Percentiles rank a stretch among this genome's conserved stretches.
phyloP scores from a whole-genome alignment of 495 filamentous ascomycete species.

The Talaromyces stipitatus region DNA sequence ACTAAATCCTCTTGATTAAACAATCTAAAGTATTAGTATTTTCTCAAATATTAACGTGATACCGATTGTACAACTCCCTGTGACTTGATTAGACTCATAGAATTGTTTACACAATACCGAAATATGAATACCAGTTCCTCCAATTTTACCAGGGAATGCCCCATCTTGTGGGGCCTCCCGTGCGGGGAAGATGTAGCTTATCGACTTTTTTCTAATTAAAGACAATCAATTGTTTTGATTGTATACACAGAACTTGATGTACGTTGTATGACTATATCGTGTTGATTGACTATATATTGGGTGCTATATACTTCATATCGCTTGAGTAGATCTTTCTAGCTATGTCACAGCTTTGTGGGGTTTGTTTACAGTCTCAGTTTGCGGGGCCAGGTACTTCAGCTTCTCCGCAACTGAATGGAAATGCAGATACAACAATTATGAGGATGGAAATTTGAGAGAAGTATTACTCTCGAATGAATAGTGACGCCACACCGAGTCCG shows the following conservation, averaged over 20 bases:
- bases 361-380: not conserved
- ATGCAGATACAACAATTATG: too few species aligned
- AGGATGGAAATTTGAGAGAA: not conserved
- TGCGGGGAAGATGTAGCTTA: not conserved
- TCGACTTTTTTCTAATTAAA: not conserved
- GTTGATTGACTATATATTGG: too few species aligned
- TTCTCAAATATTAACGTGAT: too few species aligned
- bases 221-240: not conserved
- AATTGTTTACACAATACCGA: not conserved
- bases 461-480: conserved; percentile 62
- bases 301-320: too few species aligned
- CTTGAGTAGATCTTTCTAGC: not conserved
- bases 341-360: not conserved
- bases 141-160: not conserved
- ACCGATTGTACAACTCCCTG: too few species aligned
- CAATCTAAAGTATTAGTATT: too few species aligned
- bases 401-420: not conserved
- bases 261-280: too few species aligned
- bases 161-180: not conserved
- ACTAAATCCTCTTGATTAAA: too few species aligned
- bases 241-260: too few species aligned
- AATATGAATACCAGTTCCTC: not conserved
- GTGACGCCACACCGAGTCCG: conserved; percentile 69
- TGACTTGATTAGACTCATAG: not conserved
- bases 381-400: not conserved